A percentile compares a stretch with the other conserved stretches of the same genome.
Conservation (phyloP, 805 yeast species). For the Spathaspora sp. region DNA sequence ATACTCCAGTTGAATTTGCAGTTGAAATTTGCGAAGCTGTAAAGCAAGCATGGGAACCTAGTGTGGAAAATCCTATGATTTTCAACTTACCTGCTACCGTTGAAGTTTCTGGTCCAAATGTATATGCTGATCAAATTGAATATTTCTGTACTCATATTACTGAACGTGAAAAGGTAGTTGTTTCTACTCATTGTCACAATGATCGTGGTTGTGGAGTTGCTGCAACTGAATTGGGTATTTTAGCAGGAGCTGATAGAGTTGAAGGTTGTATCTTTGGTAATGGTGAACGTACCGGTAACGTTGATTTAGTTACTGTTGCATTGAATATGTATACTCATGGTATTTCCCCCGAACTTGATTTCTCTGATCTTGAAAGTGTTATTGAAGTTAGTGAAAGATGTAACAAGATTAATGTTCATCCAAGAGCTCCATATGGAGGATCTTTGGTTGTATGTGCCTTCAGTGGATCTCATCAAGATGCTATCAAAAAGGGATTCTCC, state of each 20-base stretch:
- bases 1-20: slow-evolving; percentile 71
- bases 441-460: slow-evolving; percentile 76
- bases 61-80: slow-evolving; percentile 68
- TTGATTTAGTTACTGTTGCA: slow-evolving; percentile 72
- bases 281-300: slow-evolving; percentile 85
- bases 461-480: slow-evolving; percentile 72
- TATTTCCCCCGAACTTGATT: slow-evolving; percentile 66
- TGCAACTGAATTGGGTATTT: slow-evolving; percentile 69
- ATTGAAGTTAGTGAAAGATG: slow-evolving; percentile 72
- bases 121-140: slow-evolving; percentile 79
- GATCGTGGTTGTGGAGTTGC: slow-evolving; percentile 86
- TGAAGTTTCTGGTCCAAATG: slow-evolving; percentile 71
- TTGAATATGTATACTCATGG: slow-evolving; percentile 78
- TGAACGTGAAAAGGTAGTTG: slow-evolving; percentile 67
- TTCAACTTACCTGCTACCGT: slow-evolving; percentile 82
- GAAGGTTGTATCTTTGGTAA: slow-evolving; percentile 82
- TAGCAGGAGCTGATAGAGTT: slow-evolving; percentile 85
- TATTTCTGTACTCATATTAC: slow-evolving; percentile 64
- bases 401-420: slow-evolving; percentile 70
- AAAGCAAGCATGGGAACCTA: slow-evolving; percentile 74
- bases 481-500: slow-evolving; percentile 63
- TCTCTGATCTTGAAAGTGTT: slow-evolving; percentile 62
- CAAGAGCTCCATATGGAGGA: slow-evolving; percentile 81
- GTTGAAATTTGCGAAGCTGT: slow-evolving; percentile 79
- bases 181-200: slow-evolving; percentile 73